Evolutionary conservation across 225 moss, liverwort and hornwort genomes (phyloP), one percentile per base, ranked within the genome.

Genomic region (Polytrichum commune): DNA sequence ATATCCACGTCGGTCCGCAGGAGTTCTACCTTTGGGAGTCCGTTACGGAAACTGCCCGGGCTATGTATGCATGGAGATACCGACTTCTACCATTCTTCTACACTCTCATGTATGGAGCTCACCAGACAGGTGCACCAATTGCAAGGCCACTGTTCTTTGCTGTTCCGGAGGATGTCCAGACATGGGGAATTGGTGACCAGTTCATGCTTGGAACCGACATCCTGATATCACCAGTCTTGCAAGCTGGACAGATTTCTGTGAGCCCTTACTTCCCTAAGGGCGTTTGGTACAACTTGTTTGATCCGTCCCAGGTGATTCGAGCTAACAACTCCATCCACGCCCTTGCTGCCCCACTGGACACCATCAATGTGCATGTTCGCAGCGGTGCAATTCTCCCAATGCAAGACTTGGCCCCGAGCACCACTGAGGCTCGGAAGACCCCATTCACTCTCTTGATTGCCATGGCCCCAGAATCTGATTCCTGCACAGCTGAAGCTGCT

Each of bases 11-110:
- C 23, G 79, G 60, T 54, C 78, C 78, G 1, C 95, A 95, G 53
- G 91, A 93, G 84, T 81, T 95, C 26, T 93, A 93, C 33, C 25
- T 90, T 0, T 95, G 93, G 93, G 81, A 93, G 4, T 90, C 86
- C 0, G 91, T 93, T 1, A 85, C 95, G 0, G 71, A 80, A 54
- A 83, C 75, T 1, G 84, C 95, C 1, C 79, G 87, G 54, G 72
- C 64, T 1, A 87, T 84, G 38, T 87, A 87, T 5, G 77, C 77
- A 1, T 60, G 86, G 73, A 80, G 93, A 22, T 95, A 95, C 73
- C 77, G 74, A 35, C 83, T 95, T 6, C 83, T 95, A 25, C 91
- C 95, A 3, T 85, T 83, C 74, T 70, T 86, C 8, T 95, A 95
- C 67, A 93, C 88, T 23, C 69, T 95, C 53, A 77, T 87, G 67